Evolutionary conservation across 2,329 filamentous ascomycete species (phyloP).

Genomic region (Fusarium fracticaudum): DNA sequence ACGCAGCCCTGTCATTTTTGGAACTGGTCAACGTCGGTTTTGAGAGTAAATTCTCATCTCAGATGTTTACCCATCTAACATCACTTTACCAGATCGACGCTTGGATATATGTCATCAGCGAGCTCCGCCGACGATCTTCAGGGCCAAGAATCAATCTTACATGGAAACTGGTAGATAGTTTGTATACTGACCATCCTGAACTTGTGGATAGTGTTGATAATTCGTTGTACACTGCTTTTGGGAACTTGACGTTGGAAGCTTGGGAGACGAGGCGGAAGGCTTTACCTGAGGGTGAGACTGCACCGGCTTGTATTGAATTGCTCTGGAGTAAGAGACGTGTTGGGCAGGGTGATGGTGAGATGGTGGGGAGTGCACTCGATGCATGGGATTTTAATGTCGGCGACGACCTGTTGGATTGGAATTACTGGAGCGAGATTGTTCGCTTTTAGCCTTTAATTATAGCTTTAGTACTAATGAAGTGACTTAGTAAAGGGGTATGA

Average conservation of each 20-base stretch:
- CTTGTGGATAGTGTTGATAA: slow-evolving; percentile 4
- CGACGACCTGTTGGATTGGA: slow-evolving; percentile 27
- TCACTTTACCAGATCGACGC: slow-evolving; percentile 44
- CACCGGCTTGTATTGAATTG: slow-evolving; percentile 15
- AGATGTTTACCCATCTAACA: slow-evolving; percentile 43
- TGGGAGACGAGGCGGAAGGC: slow-evolving; percentile 32
- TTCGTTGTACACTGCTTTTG: slow-evolving; percentile 12
- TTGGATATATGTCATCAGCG: slow-evolving; percentile 46
- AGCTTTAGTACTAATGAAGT: not conserved
- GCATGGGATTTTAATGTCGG: slow-evolving; percentile 3
- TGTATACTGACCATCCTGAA: slow-evolving; percentile 40
- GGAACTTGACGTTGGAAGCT: slow-evolving; percentile 31
- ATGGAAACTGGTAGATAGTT: slow-evolving; percentile 41
- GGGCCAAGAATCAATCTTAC: slow-evolving; percentile 33
- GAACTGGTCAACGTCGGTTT: slow-evolving; percentile 35
- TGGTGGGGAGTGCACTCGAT: not conserved
- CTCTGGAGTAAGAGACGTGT: slow-evolving; percentile 7
- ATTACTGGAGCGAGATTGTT: slow-evolving; percentile 34
- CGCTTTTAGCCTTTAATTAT: slow-evolving; percentile 4
- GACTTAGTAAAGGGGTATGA: not conserved
- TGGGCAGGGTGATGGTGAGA: not conserved
- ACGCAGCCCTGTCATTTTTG: slow-evolving; percentile 35
- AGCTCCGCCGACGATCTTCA: slow-evolving; percentile 36
- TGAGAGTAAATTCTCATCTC: slow-evolving; percentile 42
- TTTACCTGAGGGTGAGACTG: not conserved